Conservation (phyloP, 2,329 filamentous ascomycete species). For the Fusarium solani-melongenae region DNA sequence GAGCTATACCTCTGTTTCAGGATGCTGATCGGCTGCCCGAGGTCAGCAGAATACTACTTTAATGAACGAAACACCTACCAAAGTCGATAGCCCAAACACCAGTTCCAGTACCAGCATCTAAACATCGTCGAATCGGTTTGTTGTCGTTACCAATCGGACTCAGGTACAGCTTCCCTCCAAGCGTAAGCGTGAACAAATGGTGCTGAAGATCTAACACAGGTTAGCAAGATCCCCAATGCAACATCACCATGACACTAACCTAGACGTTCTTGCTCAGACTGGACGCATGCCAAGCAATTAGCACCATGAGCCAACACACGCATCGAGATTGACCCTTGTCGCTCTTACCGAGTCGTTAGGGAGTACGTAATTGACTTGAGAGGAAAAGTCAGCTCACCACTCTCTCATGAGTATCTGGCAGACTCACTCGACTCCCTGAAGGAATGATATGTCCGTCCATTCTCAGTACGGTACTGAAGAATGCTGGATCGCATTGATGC, state of each 20-base stretch:
- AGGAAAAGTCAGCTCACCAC: not conserved
- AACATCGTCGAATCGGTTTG: slow-evolving; percentile 42
- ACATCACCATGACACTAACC: slow-evolving; percentile 25
- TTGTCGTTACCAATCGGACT: slow-evolving; percentile 41
- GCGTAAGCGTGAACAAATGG: slow-evolving; percentile 48
- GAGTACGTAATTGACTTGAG: slow-evolving; percentile 43
- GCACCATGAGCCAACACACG: not conserved
- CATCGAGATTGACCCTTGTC: not conserved
- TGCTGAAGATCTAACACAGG: slow-evolving; percentile 48
- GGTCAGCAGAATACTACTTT: not conserved
- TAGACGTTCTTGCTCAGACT: slow-evolving; percentile 48
- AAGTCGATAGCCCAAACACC: slow-evolving; percentile 60
- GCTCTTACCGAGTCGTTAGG: slow-evolving; percentile 45
- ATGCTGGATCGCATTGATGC: slow-evolving; percentile 51
- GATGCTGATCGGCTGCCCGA: slow-evolving; percentile 43
- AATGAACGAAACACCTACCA: slow-evolving; percentile 33
- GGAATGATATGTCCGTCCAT: slow-evolving; percentile 53
- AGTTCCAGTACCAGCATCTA: slow-evolving; percentile 63
- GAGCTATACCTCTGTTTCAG: slow-evolving; percentile 42
- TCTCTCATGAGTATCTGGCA: rapidly evolving
- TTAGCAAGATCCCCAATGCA: not conserved
- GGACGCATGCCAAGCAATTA: slow-evolving; percentile 9
- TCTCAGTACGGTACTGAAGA: slow-evolving; percentile 49
- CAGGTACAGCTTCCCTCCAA: slow-evolving; percentile 45
- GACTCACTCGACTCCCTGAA: slow-evolving; percentile 45